phyloP scores from a whole-genome alignment of 2,329 filamentous ascomycete species.

The Metarhizium brunneum region DNA sequence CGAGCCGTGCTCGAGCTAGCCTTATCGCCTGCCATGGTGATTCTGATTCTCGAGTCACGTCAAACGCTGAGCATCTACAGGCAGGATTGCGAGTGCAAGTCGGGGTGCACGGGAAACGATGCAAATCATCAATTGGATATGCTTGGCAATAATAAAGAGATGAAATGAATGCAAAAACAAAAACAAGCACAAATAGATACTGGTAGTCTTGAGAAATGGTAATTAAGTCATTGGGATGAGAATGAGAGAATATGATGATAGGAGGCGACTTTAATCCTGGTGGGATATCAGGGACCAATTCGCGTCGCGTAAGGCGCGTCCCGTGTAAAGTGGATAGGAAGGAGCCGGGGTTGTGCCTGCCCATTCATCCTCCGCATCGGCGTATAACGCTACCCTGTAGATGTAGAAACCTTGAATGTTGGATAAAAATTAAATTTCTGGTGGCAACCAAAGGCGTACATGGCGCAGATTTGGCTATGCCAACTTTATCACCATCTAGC shows the following conservation, averaged over 20 bases:
- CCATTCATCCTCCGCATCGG: too few relatives aligned
- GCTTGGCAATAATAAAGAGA: neutral
- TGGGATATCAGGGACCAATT: too few relatives aligned
- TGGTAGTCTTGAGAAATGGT: neutral
- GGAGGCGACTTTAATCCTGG: neutral
- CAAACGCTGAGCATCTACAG: neutral
- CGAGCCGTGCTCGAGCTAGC: constrained; percentile 2
- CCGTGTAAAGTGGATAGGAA: neutral
- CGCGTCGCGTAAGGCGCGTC: neutral
- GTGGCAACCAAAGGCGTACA: too few relatives aligned
- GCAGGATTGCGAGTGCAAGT: neutral
- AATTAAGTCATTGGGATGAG: neutral
- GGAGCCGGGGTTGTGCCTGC: too few relatives aligned
- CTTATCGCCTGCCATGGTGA: constrained; percentile 4
- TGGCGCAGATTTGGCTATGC: too few relatives aligned
- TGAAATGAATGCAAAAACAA: neutral
- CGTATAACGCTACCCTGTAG: too few relatives aligned
- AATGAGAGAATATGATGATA: neutral
- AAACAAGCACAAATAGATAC: neutral
- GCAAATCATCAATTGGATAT: neutral
- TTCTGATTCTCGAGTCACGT: neutral
- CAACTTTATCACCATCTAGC: too few relatives aligned
- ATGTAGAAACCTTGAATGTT: too few relatives aligned
- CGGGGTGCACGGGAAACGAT: neutral
- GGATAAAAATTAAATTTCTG: too few relatives aligned